Evolutionary conservation across 306 rosid species (phyloP).

Genomic region (Cucurbita maxima): DNA sequence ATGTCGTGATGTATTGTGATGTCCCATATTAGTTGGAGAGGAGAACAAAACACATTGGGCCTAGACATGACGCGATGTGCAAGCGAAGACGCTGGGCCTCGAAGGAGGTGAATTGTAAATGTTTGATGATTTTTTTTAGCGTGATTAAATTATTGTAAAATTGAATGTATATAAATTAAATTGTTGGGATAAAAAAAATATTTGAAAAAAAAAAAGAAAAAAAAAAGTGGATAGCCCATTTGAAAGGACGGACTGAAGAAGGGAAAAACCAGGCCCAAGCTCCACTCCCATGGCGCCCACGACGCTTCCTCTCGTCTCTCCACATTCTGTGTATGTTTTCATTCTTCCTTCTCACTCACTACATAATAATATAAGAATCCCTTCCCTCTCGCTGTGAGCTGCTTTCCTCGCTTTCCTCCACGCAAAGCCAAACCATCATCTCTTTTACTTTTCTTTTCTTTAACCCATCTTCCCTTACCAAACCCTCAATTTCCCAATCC

Average conservation of each 20-base stretch:
- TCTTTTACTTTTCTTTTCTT: not conserved
- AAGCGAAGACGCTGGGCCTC: too few species aligned
- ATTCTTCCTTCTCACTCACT: constrained; percentile 3
- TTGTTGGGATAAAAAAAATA: too few species aligned
- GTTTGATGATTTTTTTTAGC: too few species aligned
- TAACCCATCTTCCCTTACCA: constrained; percentile 7
- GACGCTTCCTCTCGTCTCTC: not conserved
- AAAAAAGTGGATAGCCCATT: not conserved
- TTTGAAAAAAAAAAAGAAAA: too few species aligned
- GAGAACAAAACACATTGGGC: too few species aligned
- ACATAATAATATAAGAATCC: not conserved
- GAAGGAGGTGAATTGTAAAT: too few species aligned
- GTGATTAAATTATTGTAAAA: too few species aligned
- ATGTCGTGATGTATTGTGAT: too few species aligned
- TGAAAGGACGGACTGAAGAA: not conserved
- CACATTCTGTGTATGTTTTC: not conserved
- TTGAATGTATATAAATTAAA: too few species aligned
- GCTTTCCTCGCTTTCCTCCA: constrained; percentile 55
- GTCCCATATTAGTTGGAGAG: too few species aligned
- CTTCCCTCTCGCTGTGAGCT: constrained; percentile 11
- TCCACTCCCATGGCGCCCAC: not conserved
- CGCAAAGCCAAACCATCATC: constrained; percentile 25
- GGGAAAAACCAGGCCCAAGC: not conserved
- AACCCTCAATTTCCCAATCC: constrained; percentile 1
- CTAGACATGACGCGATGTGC: too few species aligned